Percentiles rank a stretch among this genome's conserved stretches.
Conservation (phyloP, 2,329 filamentous ascomycete genomes). For the Claviceps africana region DNA sequence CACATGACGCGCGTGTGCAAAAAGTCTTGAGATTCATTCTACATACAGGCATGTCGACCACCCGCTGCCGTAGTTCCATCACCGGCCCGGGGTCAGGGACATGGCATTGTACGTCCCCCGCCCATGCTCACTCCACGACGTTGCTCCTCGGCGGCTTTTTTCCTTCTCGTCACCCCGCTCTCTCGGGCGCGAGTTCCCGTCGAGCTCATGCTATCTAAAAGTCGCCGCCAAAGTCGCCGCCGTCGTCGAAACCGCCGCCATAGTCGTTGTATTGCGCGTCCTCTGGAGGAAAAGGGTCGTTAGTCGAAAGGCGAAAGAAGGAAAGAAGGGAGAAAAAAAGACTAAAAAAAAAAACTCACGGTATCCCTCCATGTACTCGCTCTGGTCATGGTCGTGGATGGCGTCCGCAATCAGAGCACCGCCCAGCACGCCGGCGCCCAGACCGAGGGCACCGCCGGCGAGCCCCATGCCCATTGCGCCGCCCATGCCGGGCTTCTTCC, state of each 20-base stretch:
- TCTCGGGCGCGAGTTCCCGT: no score
- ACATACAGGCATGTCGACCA: no score
- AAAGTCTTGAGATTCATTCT: not conserved
- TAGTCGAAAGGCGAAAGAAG: not conserved
- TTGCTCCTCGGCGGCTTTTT: no score
- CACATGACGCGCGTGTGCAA: not conserved
- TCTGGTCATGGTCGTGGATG: constrained; percentile 46
- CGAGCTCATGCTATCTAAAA: no score
- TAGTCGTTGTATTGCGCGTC: constrained; percentile 15
- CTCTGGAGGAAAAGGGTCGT: constrained; percentile 8
- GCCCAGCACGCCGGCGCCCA: constrained; percentile 70
- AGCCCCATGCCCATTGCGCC: constrained; percentile 40
- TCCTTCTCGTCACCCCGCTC: no score
- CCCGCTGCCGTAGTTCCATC: not conserved
- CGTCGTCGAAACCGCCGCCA: constrained; percentile 6
- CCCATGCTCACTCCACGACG: no score
- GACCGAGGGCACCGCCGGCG: constrained; percentile 61
- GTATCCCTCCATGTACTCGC: constrained; percentile 37
- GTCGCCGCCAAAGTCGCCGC: constrained; percentile 2
- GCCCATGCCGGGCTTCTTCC: constrained; percentile 26
- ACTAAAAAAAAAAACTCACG: constrained; percentile 15
- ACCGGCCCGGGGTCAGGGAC: no score
- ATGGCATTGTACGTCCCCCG: no score
- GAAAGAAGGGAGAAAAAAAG: not conserved
- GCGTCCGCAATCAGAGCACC: constrained; percentile 58